Percentiles rank a stretch among this genome's conserved stretches.
These are phyloP conservation scores for Suillus bovinus DNA, from an alignment of 768 basidiomycete species.

Conservation along the genomic window DNA sequence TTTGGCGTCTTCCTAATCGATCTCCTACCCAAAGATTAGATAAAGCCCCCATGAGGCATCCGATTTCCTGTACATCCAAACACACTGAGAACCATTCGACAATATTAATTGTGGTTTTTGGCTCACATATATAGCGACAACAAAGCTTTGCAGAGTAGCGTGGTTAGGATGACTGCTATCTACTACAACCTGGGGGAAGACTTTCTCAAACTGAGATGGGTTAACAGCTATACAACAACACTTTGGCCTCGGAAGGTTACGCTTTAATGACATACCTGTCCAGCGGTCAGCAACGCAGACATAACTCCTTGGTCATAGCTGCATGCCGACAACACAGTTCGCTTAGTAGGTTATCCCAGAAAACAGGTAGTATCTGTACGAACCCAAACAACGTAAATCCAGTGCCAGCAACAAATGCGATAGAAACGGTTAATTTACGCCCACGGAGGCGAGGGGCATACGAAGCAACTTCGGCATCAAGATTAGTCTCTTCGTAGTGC, in stretches of 20 bases:
- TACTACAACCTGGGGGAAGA: constrained; percentile 55
- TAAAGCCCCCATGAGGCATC: constrained; percentile 63
- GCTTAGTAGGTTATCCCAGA: not conserved
- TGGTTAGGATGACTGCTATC: constrained; percentile 39
- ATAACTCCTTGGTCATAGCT: constrained; percentile 74
- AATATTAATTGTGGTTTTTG: not conserved
- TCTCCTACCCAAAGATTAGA: constrained; percentile 65
- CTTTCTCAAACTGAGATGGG: constrained; percentile 48
- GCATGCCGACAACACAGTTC: not conserved
- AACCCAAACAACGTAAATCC: constrained; percentile 67
- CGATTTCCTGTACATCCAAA: constrained; percentile 50
- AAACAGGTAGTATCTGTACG: constrained; percentile 10
- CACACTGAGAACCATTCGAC: not conserved
- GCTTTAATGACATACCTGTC: constrained; percentile 36
- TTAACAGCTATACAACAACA: not conserved
- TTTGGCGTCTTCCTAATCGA: constrained; percentile 54
- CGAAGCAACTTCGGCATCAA: constrained; percentile 36
- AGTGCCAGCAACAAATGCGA: constrained; percentile 58
- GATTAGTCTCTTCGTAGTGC: constrained; percentile 25
- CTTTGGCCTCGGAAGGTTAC: not conserved
- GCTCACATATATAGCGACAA: constrained; percentile 59
- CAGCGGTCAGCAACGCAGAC: constrained; percentile 61
- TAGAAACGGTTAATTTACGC: constrained; percentile 42
- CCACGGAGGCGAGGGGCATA: constrained; percentile 42
- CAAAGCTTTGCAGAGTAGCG: constrained; percentile 58